Conservation (phyloP, 2,329 filamentous ascomycete species). For the Cylindrodendrum hubeiense region DNA sequence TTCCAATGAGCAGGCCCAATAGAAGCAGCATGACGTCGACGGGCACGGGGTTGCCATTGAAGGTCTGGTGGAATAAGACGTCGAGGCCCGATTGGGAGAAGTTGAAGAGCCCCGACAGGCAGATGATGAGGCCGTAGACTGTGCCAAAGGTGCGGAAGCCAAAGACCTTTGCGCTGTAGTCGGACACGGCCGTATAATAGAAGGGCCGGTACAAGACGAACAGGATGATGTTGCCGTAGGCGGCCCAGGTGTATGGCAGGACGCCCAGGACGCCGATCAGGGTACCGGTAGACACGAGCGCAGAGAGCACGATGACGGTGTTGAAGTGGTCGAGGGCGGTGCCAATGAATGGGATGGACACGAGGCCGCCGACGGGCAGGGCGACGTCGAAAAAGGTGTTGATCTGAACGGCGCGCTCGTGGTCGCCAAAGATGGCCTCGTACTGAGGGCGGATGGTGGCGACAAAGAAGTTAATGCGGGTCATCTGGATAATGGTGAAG, state of each 20-base stretch:
- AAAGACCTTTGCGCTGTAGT: conserved; percentile 92
- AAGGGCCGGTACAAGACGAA: conserved; percentile 90
- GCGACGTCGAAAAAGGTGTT: conserved; percentile 87
- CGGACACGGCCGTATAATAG: conserved; percentile 91
- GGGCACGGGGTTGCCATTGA: conserved; percentile 78
- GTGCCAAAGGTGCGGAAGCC: conserved; percentile 93
- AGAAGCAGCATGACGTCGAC: conserved; percentile 79
- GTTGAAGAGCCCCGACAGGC: conserved; percentile 84
- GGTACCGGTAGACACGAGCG: conserved; percentile 79
- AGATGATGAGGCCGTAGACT: conserved; percentile 94
- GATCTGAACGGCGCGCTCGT: conserved; percentile 72
- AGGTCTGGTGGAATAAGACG: conserved; percentile 79
- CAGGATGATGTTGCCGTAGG: conserved; percentile 80
- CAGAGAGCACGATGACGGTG: conserved; percentile 77
- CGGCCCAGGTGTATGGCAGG: conserved; percentile 76
- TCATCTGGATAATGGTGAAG: conserved; percentile 84
- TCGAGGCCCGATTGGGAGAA: conserved; percentile 87
- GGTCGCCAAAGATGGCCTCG: conserved; percentile 76
- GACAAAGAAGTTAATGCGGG: conserved; percentile 92
- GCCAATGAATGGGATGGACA: conserved; percentile 91
- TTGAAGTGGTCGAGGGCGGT: conserved; percentile 80
- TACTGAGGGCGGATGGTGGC: conserved; percentile 89
- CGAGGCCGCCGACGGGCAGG: conserved; percentile 83
- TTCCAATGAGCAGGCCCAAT: conserved; percentile 73
- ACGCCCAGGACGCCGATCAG: conserved; percentile 82